Percentiles rank a stretch among this genome's conserved stretches.
phyloP scores from a whole-genome alignment of 192 early-diverging fungal species.

The Gamsiella multidivaricata region DNA sequence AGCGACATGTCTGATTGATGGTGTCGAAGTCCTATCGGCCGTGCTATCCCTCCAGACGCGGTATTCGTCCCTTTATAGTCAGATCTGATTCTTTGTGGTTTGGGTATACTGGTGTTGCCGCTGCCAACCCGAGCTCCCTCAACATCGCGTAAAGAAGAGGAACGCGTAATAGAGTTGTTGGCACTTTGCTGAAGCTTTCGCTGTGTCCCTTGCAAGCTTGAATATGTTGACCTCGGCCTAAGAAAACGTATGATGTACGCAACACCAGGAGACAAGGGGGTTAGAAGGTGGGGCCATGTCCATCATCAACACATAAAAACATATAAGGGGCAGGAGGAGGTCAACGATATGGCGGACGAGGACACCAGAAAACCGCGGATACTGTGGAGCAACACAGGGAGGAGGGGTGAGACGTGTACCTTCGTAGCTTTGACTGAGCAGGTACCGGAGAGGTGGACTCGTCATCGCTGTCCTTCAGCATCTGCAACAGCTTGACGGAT shows the following conservation, averaged over 20 bases:
- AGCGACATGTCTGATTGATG: slow-evolving; percentile 17
- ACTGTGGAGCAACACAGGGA: neutral
- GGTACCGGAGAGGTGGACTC: slow-evolving; percentile 16
- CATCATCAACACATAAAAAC: neutral
- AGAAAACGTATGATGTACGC: neutral
- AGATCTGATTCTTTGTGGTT: slow-evolving; percentile 21
- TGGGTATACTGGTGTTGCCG: slow-evolving; percentile 18
- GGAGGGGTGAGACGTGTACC: slow-evolving; percentile 8
- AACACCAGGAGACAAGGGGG: slow-evolving; percentile 4
- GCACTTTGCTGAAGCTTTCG: slow-evolving; percentile 6
- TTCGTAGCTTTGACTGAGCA: slow-evolving; percentile 16
- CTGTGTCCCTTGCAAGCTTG: slow-evolving; percentile 6
- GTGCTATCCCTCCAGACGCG: neutral
- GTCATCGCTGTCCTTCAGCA: slow-evolving; percentile 54
- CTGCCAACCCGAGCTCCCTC: neutral
- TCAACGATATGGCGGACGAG: neutral
- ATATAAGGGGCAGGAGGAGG: neutral
- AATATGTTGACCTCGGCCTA: slow-evolving; percentile 36
- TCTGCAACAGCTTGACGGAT: slow-evolving; percentile 36
- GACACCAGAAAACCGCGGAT: neutral
- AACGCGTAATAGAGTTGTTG: slow-evolving; percentile 23
- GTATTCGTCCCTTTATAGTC: slow-evolving; percentile 4
- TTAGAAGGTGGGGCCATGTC: neutral
- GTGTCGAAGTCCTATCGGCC: slow-evolving; percentile 13
- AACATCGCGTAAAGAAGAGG: slow-evolving; percentile 22